A percentile compares a stretch with the other conserved stretches of the same genome.
Conservation (phyloP, 306 rosid genomes). For the Glycine latifolia region DNA sequence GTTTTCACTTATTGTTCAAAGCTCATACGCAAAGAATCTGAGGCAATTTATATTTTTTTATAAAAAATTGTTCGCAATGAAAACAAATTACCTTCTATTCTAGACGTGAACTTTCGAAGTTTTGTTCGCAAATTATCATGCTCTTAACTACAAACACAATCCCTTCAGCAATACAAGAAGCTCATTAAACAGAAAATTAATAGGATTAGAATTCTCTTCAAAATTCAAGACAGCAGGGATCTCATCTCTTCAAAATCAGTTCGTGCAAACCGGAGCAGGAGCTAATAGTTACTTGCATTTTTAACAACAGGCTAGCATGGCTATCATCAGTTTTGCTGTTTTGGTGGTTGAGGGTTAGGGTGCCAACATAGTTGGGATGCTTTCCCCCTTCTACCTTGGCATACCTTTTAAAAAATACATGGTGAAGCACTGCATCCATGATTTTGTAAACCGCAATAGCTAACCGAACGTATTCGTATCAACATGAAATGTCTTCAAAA, state of each 20-base stretch:
- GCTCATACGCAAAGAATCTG: too few species aligned
- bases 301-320: neutral
- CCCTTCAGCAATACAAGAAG: constrained; percentile 8
- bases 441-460: constrained; percentile 9
- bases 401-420: neutral
- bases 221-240: neutral
- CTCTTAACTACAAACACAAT: neutral
- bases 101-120: neutral
- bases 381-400: too few species aligned
- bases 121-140: constrained; percentile 7
- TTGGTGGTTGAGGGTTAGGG: too few species aligned
- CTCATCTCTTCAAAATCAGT: constrained; percentile 1
- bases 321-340: too few species aligned
- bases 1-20: too few species aligned
- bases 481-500: constrained; percentile 17
- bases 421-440: constrained; percentile 4
- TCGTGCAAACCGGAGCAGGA: neutral
- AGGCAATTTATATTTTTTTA: too few species aligned
- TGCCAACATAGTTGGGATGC: too few species aligned
- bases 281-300: constrained; percentile 19
- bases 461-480: neutral
- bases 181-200: neutral
- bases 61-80: too few species aligned
- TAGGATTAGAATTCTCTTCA: neutral
- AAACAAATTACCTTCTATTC: constrained; percentile 14